These are phyloP conservation scores for Aechmea fasciata DNA, from an alignment of 176 grass and related monocot species.

Conservation along the genomic window DNA sequence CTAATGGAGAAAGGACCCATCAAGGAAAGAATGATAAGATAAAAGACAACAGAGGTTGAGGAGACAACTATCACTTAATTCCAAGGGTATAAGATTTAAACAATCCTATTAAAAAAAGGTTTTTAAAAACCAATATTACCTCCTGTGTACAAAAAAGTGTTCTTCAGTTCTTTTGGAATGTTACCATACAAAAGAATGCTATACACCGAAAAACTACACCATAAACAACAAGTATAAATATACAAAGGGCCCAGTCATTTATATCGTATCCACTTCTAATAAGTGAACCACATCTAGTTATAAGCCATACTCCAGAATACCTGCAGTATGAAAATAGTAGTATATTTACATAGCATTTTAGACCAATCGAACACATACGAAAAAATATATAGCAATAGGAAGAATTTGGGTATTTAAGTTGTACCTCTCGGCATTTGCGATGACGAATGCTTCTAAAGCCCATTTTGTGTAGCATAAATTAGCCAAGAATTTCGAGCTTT, in stretches of 20 bases:
- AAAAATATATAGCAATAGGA: not conserved
- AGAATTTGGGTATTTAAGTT: not conserved
- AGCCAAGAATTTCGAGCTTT: slow-evolving; percentile 32
- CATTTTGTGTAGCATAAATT: slow-evolving; percentile 74
- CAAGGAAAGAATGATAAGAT: too few relatives aligned
- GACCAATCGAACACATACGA: not conserved
- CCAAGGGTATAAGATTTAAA: not conserved
- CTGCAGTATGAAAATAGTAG: slow-evolving; percentile 14
- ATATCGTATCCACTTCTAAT: slow-evolving; percentile 51
- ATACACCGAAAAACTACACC: slow-evolving; percentile 45
- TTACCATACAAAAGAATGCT: slow-evolving; percentile 69
- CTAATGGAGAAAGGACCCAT: too few relatives aligned
- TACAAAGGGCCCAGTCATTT: slow-evolving; percentile 31
- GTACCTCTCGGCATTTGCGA: slow-evolving; percentile 54
- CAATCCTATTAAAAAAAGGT: not conserved
- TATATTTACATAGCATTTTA: not conserved
- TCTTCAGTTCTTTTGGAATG: slow-evolving; percentile 45
- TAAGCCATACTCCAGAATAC: slow-evolving; percentile 58
- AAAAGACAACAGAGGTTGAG: too few relatives aligned
- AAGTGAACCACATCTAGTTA: slow-evolving; percentile 50
- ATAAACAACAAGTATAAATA: slow-evolving; percentile 38
- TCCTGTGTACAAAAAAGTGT: not conserved
- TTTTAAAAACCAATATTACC: not conserved
- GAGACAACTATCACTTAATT: too few relatives aligned
- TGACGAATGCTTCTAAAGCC: slow-evolving; percentile 63